Percentiles rank a stretch among this genome's conserved stretches.
phyloP scores from a whole-genome alignment of 2,329 filamentous ascomycete species.

The Fusarium sp. region DNA sequence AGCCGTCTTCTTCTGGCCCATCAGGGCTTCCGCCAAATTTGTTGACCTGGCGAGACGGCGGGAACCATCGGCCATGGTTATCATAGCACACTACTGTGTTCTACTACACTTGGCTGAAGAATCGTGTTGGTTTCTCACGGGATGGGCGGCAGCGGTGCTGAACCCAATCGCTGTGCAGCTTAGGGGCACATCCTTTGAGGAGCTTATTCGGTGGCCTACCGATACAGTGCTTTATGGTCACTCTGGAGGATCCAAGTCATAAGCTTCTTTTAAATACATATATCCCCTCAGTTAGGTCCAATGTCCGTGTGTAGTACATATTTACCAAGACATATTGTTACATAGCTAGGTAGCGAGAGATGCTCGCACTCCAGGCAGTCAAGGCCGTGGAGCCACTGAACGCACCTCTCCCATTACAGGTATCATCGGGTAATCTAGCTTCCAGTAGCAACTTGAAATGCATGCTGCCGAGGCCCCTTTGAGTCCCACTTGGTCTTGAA shows the following conservation, averaged over 20 bases:
- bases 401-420: not conserved
- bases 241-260: not conserved
- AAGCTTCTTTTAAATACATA: not conserved
- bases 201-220: not conserved
- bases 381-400: not conserved
- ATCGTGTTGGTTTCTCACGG: not conserved
- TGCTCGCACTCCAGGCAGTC: not conserved
- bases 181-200: not conserved
- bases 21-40: not conserved
- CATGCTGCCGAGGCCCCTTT: not conserved
- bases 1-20: not conserved
- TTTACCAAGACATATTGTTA: not conserved
- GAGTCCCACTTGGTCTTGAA: not conserved
- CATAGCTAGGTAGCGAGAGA: not conserved
- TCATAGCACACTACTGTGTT: not conserved
- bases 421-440: not conserved
- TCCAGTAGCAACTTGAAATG: not conserved
- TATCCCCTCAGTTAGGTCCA: no score
- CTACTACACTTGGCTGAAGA: not conserved
- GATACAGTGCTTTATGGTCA: not conserved
- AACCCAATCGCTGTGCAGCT: not conserved
- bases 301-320: not conserved
- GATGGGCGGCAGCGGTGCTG: not conserved
- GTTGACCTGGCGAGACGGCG: not conserved
- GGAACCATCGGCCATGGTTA: not conserved